Evolutionary conservation across 2,329 filamentous ascomycete genomes (phyloP).

Genomic region (Aspergillus aculeatinus): DNA sequence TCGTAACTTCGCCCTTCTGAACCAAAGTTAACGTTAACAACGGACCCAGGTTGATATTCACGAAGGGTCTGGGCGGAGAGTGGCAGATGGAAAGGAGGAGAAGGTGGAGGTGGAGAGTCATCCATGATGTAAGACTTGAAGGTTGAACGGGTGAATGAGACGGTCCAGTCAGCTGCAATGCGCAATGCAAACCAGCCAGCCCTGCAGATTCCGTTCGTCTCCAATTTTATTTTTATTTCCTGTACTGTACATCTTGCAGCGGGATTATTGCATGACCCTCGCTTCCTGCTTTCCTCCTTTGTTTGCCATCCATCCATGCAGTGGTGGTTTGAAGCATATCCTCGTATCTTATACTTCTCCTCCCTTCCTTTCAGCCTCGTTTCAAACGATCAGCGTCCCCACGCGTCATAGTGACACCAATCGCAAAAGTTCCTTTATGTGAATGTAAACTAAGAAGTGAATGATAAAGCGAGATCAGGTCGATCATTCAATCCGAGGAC

Average conservation of each 20-base stretch:
- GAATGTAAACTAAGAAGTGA: too few species aligned
- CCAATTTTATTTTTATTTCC: neutral
- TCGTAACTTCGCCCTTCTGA: neutral
- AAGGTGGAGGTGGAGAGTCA: neutral
- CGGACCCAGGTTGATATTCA: neutral
- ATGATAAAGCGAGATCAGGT: too few species aligned
- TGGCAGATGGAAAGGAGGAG: neutral
- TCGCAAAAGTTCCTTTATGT: neutral
- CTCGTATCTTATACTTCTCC: neutral
- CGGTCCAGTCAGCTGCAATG: neutral
- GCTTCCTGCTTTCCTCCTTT: neutral
- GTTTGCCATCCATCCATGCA: neutral
- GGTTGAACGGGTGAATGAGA: neutral
- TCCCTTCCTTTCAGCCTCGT: conserved; percentile 50
- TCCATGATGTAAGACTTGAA: neutral
- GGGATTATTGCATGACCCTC: neutral
- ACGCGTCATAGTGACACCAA: conserved; percentile 6
- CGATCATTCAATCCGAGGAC: too few species aligned
- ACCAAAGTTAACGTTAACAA: neutral
- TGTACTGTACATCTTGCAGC: neutral
- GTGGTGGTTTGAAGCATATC: neutral
- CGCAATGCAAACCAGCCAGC: neutral
- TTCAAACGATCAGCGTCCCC: neutral
- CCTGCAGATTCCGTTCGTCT: neutral
- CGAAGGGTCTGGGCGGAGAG: neutral